Conservation (phyloP, 345 rosid genomes). For the Rhizophora mangle region DNA sequence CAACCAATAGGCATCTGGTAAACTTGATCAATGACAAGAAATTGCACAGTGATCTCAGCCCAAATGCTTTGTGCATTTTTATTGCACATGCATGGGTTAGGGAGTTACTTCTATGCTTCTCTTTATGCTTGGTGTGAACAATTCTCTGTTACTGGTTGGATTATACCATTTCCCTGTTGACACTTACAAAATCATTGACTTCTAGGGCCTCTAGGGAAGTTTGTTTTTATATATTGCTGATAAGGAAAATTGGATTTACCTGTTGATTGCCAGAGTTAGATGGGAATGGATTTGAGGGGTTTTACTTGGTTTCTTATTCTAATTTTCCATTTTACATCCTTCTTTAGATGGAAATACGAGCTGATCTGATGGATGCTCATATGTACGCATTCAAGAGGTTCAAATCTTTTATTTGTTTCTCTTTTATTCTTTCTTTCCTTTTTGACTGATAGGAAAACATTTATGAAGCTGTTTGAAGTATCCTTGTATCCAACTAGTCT, state of each 20-base stretch:
- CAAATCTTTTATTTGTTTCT: slow-evolving; percentile 10
- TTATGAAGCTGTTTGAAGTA: not conserved
- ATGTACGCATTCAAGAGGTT: slow-evolving; percentile 97
- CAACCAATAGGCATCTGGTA: slow-evolving; percentile 4
- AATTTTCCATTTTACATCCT: slow-evolving; percentile 20
- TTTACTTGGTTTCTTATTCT: slow-evolving; percentile 14
- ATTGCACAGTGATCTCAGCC: not conserved
- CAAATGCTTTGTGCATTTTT: too few species aligned
- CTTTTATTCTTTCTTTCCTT: not conserved
- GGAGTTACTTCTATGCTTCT: too few species aligned
- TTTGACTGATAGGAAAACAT: not conserved
- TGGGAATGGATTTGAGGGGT: slow-evolving; percentile 1
- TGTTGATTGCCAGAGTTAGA: not conserved
- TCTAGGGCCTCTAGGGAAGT: too few species aligned
- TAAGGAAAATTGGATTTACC: not conserved
- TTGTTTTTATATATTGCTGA: too few species aligned
- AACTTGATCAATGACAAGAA: not conserved
- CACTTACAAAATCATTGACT: too few species aligned
- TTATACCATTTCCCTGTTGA: too few species aligned
- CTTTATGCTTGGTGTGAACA: too few species aligned
- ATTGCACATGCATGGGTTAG: too few species aligned
- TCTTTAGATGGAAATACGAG: slow-evolving; percentile 79
- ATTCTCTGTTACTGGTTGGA: too few species aligned
- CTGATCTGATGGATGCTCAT: slow-evolving; percentile 97
- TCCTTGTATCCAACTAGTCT: slow-evolving; percentile 11